Base-by-base conservation (phyloP, 352 stramenopile genomes). In the Globisporangium splendens region DNA sequence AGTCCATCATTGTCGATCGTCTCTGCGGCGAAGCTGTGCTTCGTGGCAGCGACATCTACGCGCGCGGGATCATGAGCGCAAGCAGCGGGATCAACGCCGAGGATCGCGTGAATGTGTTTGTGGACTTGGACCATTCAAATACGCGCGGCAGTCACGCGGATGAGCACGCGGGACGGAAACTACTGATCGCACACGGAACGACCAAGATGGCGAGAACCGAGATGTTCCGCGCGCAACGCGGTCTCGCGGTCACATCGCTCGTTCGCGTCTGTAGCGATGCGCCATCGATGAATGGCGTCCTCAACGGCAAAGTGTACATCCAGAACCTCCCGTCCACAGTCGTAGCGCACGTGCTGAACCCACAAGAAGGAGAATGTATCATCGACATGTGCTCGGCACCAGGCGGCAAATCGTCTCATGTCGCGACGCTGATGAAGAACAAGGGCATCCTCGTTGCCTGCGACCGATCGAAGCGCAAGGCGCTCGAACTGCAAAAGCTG, bases 321-420 rank as follows among this genome's bases (percentile, higher is more conserved):
- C 95, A 98, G 72, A 98, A 98, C 66, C 72, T 98, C 28, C 93
- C 95, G 46, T 97, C 89, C 2, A 86, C 92, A 1, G 71, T 97
- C 33, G 95, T 98, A n/a, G 90, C 75, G 0, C 88, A 97, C 59
- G 91, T 81, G 8, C 68, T 98, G 5, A 61, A 95, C 63, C 88
- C 93, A 1, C 70, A 95, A 63, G 58, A 75, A 20, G 86, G 79
- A 24, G 86, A 98, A 35, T 75, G 86, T 22, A 87, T 98, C 69
- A 66, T 98, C 42, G 95, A 98, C 61, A 96, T 98, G 88, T 98
- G 95, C 77, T 79, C 86, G 5, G 94, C 93, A 0, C 95, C 95
- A 1, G 94, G 95, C 38, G 95, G 95, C 18, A 98, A 98, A 68
- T 94, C 93, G 17, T 91, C 88, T 8, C 94, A 98, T 63, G 46